Base-by-base conservation (phyloP, 331 rosid species). In the Phaseolus coccineus region DNA sequence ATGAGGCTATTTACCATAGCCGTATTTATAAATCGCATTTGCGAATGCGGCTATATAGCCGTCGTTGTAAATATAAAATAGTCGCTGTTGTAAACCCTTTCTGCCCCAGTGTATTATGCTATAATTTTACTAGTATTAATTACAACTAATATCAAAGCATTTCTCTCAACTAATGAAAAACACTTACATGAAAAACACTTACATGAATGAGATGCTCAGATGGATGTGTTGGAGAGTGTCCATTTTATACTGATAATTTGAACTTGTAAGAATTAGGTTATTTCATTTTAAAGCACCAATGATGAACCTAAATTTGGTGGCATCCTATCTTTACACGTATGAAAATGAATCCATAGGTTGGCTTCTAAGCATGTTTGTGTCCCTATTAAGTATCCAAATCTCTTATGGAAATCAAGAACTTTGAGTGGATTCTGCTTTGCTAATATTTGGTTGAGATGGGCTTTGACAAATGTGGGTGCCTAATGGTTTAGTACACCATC, bases 381-480 rank as follows among this genome's bases (percentile, higher is more conserved):
- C 89, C 82, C 89, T 71, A 86, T 81, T 81, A 78, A 87, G 84
- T 72, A 81, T 77, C 85, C 44, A 81, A 78, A 75, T 88, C 89
- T 91, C 90, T 72, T 87, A 79, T 85, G 85, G 89, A 91, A 71
- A 79, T 71, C 88, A 81, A 83, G 87, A 95, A 82, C 85, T 85
- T 83, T 83, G 82, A 92, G 98, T 94, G 98, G 94, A 90, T 86
- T 92, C 98, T n/a, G n/a, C n/a, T n/a, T n/a, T n/a, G n/a, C n/a
- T n/a, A n/a, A n/a, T n/a, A n/a, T n/a, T n/a, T n/a, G n/a, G n/a
- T n/a, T n/a, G n/a, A n/a, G n/a, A n/a, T n/a, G n/a, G n/a, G n/a
- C n/a, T n/a, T n/a, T n/a, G n/a, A n/a, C n/a, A n/a, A n/a, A n/a
- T n/a, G n/a, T n/a, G n/a, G n/a, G n/a, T n/a, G n/a, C n/a, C n/a